Conservation (phyloP, 2,329 filamentous ascomycete species). For the Sporothrix dimorphospora region DNA sequence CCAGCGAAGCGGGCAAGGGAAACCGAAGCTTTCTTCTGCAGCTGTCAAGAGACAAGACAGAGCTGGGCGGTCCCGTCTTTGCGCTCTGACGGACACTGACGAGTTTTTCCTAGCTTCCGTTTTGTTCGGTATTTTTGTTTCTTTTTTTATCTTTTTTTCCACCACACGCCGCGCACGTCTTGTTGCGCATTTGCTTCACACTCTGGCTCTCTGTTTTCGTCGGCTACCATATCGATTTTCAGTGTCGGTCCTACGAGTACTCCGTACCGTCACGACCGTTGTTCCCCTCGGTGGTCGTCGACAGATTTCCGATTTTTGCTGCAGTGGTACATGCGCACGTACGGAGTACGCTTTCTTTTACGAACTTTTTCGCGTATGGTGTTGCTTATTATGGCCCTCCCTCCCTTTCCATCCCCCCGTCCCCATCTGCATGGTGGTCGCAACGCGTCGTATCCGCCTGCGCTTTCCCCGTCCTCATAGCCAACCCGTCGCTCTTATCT, state of each 20-base stretch:
- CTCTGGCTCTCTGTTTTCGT: not conserved
- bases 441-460: constrained; percentile 8
- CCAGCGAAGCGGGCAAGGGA: not conserved
- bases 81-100: not conserved
- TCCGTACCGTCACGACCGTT: too few species aligned
- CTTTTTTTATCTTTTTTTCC: constrained; percentile 18
- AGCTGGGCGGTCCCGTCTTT: not conserved
- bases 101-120: constrained; percentile 11
- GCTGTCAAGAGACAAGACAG: not conserved
- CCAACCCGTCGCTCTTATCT: not conserved
- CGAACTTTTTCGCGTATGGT: constrained; percentile 1
- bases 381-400: constrained; percentile 17
- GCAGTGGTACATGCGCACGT: not conserved
- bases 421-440: constrained; percentile 8
- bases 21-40: not conserved
- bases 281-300: not conserved
- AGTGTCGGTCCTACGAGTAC: too few species aligned
- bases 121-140: not conserved
- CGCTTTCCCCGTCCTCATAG: not conserved
- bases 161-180: constrained; percentile 19
- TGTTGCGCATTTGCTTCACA: not conserved
- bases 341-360: not conserved
- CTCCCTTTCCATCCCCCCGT: constrained; percentile 6
- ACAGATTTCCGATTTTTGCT: too few species aligned
- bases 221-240: too few species aligned